A percentile compares a stretch with the other conserved stretches of the same genome.
phyloP scores from a whole-genome alignment of 768 basidiomycete genomes.

The Galerina sulciceps region DNA sequence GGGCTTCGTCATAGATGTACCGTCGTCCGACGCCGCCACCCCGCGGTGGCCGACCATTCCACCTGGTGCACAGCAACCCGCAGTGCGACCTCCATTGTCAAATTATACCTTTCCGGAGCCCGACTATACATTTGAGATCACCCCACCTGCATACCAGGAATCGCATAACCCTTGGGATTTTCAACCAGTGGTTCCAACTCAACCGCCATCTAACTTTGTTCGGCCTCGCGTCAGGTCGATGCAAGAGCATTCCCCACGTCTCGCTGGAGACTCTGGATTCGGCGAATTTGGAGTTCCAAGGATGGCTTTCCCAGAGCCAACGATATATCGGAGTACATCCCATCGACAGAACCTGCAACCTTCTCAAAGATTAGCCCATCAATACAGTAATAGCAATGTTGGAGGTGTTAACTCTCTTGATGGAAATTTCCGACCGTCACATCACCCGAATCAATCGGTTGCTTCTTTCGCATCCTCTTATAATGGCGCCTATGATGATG shows the following conservation, averaged over 20 bases:
- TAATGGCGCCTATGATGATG: conserved; percentile 40
- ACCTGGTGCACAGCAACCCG: conserved; percentile 25
- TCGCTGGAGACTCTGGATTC: conserved; percentile 13
- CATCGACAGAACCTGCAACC: conserved; percentile 29
- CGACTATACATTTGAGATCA: conserved; percentile 4
- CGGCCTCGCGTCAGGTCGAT: conserved; percentile 39
- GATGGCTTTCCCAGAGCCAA: conserved; percentile 56
- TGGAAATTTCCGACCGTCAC: conserved; percentile 6
- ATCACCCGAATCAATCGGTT: conserved; percentile 37
- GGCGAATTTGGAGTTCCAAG: conserved; percentile 29
- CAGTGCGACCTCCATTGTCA: neutral
- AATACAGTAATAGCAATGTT: conserved; percentile 44
- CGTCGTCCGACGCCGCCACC: conserved; percentile 9
- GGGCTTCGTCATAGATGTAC: conserved; percentile 8
- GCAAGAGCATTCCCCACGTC: conserved; percentile 18
- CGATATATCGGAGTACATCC: conserved; percentile 51
- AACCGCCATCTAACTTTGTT: neutral
- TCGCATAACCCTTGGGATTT: conserved; percentile 6
- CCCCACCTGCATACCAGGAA: conserved; percentile 3
- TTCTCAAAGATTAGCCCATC: conserved; percentile 31
- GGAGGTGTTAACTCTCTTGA: conserved; percentile 20
- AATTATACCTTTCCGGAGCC: neutral
- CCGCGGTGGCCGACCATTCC: conserved; percentile 17
- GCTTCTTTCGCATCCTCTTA: conserved; percentile 42
- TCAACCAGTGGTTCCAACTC: neutral